A percentile compares a stretch with the other conserved stretches of the same genome.
phyloP scores from a whole-genome alignment of 805 yeast genomes.

The Kregervanrija pseudodelftensis region DNA sequence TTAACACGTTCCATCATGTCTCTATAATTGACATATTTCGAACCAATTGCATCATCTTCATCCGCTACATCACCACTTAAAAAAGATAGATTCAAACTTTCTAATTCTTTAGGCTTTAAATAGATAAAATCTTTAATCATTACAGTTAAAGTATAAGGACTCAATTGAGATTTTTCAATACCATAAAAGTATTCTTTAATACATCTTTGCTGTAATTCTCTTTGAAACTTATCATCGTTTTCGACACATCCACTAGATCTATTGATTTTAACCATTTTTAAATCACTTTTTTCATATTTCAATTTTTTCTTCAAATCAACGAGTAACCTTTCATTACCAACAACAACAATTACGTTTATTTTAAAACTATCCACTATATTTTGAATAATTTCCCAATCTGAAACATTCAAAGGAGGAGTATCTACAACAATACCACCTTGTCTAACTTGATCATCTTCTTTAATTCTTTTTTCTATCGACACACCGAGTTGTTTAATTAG shows the following conservation, averaged over 20 bases:
- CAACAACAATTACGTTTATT: constrained; percentile 51
- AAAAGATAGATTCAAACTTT: constrained; percentile 14
- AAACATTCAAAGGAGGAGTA: constrained; percentile 56
- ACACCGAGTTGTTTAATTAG: constrained; percentile 33
- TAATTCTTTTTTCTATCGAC: constrained; percentile 36
- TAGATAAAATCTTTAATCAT: constrained; percentile 55
- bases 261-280: constrained; percentile 54
- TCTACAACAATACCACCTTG: constrained; percentile 63
- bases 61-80: constrained; percentile 20
- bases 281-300: constrained; percentile 18
- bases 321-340: constrained; percentile 69
- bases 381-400: constrained; percentile 45
- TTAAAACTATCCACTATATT: constrained; percentile 53
- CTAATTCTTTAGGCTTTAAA: constrained; percentile 43
- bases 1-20: constrained; percentile 20
- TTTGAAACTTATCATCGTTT: constrained; percentile 56
- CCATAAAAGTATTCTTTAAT: constrained; percentile 93
- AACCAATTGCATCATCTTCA: constrained; percentile 2
- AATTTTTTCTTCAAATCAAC: constrained; percentile 55
- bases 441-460: constrained; percentile 38
- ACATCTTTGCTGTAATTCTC: constrained; percentile 67
- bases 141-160: constrained; percentile 81
- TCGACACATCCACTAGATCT: constrained; percentile 74
- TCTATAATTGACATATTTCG: constrained; percentile 10
- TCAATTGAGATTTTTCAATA: constrained; percentile 47